Evolutionary conservation across 2,329 filamentous ascomycete species (phyloP).

Genomic region (Graphium sp.): DNA sequence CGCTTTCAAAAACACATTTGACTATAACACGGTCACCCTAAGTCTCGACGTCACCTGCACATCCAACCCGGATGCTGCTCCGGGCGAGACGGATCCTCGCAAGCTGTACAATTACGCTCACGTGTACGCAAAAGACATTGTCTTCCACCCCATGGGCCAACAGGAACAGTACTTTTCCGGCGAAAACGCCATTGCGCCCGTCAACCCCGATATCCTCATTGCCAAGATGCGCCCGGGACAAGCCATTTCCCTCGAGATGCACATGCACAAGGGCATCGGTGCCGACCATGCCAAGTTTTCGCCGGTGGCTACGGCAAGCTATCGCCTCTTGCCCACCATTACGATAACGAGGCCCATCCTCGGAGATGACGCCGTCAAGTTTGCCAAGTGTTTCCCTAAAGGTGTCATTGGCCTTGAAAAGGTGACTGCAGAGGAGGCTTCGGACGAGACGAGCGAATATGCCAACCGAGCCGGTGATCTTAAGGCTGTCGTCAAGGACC

Average conservation of each 20-base stretch:
- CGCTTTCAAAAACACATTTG: slow-evolving; percentile 41
- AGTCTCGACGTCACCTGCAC: slow-evolving; percentile 66
- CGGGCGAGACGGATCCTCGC: slow-evolving; percentile 61
- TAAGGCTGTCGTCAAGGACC: slow-evolving; percentile 74
- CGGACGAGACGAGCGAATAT: slow-evolving; percentile 42
- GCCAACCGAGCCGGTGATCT: slow-evolving; percentile 61
- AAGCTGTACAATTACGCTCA: slow-evolving; percentile 78
- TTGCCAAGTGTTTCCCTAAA: slow-evolving; percentile 71
- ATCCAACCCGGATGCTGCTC: slow-evolving; percentile 54
- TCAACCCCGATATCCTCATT: slow-evolving; percentile 85
- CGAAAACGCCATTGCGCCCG: slow-evolving; percentile 51
- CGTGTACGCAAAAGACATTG: slow-evolving; percentile 63
- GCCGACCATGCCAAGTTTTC: slow-evolving; percentile 95
- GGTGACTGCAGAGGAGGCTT: slow-evolving; percentile 51
- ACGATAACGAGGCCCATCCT: slow-evolving; percentile 70
- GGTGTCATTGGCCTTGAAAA: slow-evolving; percentile 74
- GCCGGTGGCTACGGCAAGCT: slow-evolving; percentile 85
- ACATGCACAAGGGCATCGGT: slow-evolving; percentile 89
- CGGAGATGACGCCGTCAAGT: slow-evolving; percentile 75
- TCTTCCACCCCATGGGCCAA: slow-evolving; percentile 58
- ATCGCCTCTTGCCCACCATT: slow-evolving; percentile 80
- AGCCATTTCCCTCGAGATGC: slow-evolving; percentile 70
- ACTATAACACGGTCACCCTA: slow-evolving; percentile 79
- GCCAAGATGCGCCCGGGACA: slow-evolving; percentile 89
- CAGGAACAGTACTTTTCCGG: slow-evolving; percentile 55